These are phyloP conservation scores for Monascus ruber DNA, from an alignment of 2,329 filamentous ascomycete species.

Conservation along the genomic window DNA sequence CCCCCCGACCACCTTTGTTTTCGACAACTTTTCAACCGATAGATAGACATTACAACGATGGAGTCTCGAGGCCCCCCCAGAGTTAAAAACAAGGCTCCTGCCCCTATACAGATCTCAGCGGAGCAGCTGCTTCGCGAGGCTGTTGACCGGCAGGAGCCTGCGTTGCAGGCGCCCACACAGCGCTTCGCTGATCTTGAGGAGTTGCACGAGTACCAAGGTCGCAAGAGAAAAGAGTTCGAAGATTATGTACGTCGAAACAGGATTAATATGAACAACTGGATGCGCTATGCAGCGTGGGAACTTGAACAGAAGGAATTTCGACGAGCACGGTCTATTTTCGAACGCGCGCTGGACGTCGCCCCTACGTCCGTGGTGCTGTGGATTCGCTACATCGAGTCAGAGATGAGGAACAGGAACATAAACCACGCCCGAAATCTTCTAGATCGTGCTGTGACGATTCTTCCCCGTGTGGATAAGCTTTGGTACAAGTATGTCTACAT, in stretches of 20 bases:
- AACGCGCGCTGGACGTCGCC: conserved; percentile 85
- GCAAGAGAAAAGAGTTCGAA: conserved; percentile 93
- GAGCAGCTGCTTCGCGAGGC: conserved; percentile 96
- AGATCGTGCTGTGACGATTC: conserved; percentile 83
- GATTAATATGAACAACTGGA: conserved; percentile 97
- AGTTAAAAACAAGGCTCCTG: conserved; percentile 97
- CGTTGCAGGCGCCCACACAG: conserved; percentile 80
- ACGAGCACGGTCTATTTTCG: conserved; percentile 83
- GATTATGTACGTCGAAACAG: conserved; percentile 93
- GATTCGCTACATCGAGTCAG: conserved; percentile 88
- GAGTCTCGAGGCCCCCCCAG: conserved; percentile 84
- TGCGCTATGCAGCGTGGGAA: conserved; percentile 95
- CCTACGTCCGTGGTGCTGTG: conserved; percentile 76
- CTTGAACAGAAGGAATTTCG: conserved; percentile 95
- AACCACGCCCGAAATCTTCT: conserved; percentile 92
- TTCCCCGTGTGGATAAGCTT: conserved; percentile 85
- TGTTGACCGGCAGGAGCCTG: conserved; percentile 86
- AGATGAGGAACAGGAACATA: conserved; percentile 93
- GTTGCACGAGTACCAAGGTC: conserved; percentile 91
- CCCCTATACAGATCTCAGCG: conserved; percentile 82
- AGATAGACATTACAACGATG: conserved; percentile 45
- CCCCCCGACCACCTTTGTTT: conserved; percentile 1
- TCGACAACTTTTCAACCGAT: neutral
- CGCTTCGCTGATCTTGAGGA: conserved; percentile 95
- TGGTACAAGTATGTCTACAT: conserved; percentile 99